Evolutionary conservation across 495 filamentous ascomycete species (phyloP).

Genomic region (Terfezia boudieri): DNA sequence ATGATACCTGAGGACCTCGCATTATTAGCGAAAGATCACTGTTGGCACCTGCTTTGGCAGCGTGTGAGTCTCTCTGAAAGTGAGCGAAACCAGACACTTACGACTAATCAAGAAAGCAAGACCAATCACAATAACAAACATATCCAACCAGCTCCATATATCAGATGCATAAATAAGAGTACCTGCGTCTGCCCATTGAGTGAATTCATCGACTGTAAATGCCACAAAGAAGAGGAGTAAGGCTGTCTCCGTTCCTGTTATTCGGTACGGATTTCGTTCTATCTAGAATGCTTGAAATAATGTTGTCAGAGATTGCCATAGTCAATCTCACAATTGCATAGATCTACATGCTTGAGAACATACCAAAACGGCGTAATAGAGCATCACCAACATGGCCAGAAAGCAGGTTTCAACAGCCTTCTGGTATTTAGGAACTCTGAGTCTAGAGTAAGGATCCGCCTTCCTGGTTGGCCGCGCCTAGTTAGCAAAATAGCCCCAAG

Average conservation of each 20-base stretch:
- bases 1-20: conserved; percentile 34
- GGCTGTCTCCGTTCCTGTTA: conserved; percentile 30
- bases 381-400: conserved; percentile 53
- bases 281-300: conserved; percentile 27
- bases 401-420: conserved; percentile 78
- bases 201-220: conserved; percentile 72
- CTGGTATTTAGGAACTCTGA: conserved; percentile 77
- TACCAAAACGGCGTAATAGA: conserved; percentile 72
- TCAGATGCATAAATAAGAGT: conserved; percentile 63
- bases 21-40: conserved; percentile 1
- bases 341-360: neutral
- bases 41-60: too few relatives aligned
- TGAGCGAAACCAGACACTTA: conserved; percentile 26
- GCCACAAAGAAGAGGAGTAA: conserved; percentile 53
- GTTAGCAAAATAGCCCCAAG: too few relatives aligned
- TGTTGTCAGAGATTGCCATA: conserved; percentile 3
- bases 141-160: conserved; percentile 78
- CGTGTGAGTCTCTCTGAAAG: too few relatives aligned
- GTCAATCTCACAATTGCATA: neutral
- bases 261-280: conserved; percentile 27
- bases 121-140: conserved; percentile 69
- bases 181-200: conserved; percentile 63
- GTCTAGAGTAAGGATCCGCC: conserved; percentile 61
- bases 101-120: conserved; percentile 45
- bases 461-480: conserved; percentile 20